Conservation (phyloP, 305 asterid genomes). For the Euphrasia arctica region DNA sequence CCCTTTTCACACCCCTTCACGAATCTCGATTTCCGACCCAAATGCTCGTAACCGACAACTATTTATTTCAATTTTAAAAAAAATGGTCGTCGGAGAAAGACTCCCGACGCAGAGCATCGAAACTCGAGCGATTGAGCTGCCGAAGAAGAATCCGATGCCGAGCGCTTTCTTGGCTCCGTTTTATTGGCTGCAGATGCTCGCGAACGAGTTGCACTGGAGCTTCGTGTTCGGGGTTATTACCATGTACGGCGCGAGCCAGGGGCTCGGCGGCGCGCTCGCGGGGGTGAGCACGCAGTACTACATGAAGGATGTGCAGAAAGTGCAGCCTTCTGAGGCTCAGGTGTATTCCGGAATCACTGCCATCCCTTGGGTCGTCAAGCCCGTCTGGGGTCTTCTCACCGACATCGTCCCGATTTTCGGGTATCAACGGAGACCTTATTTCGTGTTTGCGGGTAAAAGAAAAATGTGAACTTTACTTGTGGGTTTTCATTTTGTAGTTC, state of each 20-base stretch:
- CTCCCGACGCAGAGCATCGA: slow-evolving; percentile 46
- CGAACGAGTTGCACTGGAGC: slow-evolving; percentile 77
- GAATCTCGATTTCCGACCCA: too few species aligned
- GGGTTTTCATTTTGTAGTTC: slow-evolving; percentile 1
- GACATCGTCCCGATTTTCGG: slow-evolving; percentile 88
- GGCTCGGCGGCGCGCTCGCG: slow-evolving; percentile 75
- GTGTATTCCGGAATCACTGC: slow-evolving; percentile 78
- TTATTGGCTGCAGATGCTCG: slow-evolving; percentile 70
- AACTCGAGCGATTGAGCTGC: slow-evolving; percentile 29
- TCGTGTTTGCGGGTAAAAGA: slow-evolving; percentile 68
- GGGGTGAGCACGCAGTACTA: slow-evolving; percentile 75
- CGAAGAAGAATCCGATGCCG: slow-evolving; percentile 33
- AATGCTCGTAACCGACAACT: too few species aligned
- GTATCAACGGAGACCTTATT: slow-evolving; percentile 84
- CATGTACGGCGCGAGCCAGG: slow-evolving; percentile 89
- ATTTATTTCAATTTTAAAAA: too few species aligned
- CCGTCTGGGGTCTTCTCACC: slow-evolving; percentile 95
- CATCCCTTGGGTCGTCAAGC: slow-evolving; percentile 93
- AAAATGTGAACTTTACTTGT: slow-evolving; percentile 16
- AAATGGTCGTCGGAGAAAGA: slow-evolving; percentile 64
- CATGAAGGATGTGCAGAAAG: slow-evolving; percentile 95
- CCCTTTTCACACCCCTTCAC: slow-evolving; percentile 27
- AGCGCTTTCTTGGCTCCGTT: slow-evolving; percentile 44
- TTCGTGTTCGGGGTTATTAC: slow-evolving; percentile 77
- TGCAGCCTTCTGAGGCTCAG: slow-evolving; percentile 98